Evolutionary conservation across 2,329 filamentous ascomycete species (phyloP).

Genomic region (Aspergillus chevalieri): DNA sequence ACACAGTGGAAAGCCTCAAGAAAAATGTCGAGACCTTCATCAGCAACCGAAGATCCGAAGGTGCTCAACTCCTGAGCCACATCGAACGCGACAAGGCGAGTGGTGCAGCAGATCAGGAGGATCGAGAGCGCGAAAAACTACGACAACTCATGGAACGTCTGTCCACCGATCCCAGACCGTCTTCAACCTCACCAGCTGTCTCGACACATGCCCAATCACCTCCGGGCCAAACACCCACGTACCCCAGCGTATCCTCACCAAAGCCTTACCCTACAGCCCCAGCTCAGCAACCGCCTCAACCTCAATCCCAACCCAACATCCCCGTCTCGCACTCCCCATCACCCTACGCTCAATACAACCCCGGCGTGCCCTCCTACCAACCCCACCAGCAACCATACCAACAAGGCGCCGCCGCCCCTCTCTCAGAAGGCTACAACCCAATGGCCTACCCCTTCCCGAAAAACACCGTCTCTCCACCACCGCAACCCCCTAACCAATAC

Average conservation of each 20-base stretch:
- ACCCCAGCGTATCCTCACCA: conserved; percentile 28
- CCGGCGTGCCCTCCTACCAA: conserved; percentile 3
- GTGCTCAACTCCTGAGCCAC: conserved; percentile 77
- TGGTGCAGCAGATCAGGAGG: conserved; percentile 56
- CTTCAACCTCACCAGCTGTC: conserved; percentile 27
- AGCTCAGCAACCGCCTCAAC: conserved; percentile 14
- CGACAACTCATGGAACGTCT: conserved; percentile 91
- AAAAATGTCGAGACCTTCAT: conserved; percentile 98
- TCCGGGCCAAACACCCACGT: conserved; percentile 26
- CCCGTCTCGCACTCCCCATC: conserved; percentile 32
- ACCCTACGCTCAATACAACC: conserved; percentile 31
- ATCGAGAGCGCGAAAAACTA: conserved; percentile 78
- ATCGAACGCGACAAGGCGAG: conserved; percentile 74
- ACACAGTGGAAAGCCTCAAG: conserved; percentile 82
- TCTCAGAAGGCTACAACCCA: conserved; percentile 45
- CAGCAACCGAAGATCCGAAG: conserved; percentile 86
- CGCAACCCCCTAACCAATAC: conserved; percentile 38
- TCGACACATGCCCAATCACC: conserved; percentile 39
- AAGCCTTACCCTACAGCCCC: conserved; percentile 20
- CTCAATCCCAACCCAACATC: conserved; percentile 7
- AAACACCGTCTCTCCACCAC: conserved; percentile 37
- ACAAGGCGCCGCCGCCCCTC: conserved; percentile 36
- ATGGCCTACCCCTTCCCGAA: conserved; percentile 44
- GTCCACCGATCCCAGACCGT: conserved; percentile 61
- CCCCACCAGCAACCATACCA: conserved; percentile 32